These are phyloP conservation scores for Xylariaceae sp. DNA, from an alignment of 2,329 filamentous ascomycete genomes.

Conservation along the genomic window DNA sequence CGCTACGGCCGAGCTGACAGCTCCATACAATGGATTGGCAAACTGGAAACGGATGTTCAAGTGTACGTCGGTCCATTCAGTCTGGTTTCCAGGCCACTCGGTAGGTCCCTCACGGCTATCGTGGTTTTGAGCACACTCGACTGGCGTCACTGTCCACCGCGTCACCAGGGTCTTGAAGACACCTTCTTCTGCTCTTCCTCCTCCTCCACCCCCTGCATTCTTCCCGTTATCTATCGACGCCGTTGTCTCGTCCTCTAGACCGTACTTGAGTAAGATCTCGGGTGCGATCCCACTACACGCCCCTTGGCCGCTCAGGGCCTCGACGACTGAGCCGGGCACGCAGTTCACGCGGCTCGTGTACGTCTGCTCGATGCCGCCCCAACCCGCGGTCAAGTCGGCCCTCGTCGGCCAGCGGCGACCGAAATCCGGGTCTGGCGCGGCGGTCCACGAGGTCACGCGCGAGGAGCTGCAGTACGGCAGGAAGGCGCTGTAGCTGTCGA, in stretches of 20 bases:
- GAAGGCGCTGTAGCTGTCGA: conserved; percentile 77
- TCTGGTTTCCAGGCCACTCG: conserved; percentile 2
- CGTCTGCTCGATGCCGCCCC: conserved; percentile 74
- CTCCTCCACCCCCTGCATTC: not conserved
- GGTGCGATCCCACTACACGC: conserved; percentile 40
- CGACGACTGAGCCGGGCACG: conserved; percentile 63
- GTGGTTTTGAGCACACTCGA: conserved; percentile 34
- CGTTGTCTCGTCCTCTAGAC: conserved; percentile 17
- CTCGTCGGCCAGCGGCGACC: conserved; percentile 60
- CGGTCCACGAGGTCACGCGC: conserved; percentile 69
- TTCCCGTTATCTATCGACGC: conserved; percentile 5
- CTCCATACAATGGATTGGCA: conserved; percentile 79
- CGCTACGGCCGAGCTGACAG: conserved; percentile 74
- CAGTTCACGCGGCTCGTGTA: conserved; percentile 80
- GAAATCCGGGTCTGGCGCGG: conserved; percentile 28
- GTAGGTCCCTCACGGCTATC: not conserved
- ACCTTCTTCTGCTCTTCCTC: conserved; percentile 12
- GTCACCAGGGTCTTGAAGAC: conserved; percentile 66
- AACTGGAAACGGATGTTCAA: conserved; percentile 79
- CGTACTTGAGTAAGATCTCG: conserved; percentile 28
- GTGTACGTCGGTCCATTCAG: conserved; percentile 63
- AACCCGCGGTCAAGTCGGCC: conserved; percentile 79
- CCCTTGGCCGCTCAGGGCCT: conserved; percentile 64
- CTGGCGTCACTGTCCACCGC: conserved; percentile 58
- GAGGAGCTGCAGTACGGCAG: conserved; percentile 85